Conservation (phyloP, 176 grass and related monocot genomes). For the Canna indica region DNA sequence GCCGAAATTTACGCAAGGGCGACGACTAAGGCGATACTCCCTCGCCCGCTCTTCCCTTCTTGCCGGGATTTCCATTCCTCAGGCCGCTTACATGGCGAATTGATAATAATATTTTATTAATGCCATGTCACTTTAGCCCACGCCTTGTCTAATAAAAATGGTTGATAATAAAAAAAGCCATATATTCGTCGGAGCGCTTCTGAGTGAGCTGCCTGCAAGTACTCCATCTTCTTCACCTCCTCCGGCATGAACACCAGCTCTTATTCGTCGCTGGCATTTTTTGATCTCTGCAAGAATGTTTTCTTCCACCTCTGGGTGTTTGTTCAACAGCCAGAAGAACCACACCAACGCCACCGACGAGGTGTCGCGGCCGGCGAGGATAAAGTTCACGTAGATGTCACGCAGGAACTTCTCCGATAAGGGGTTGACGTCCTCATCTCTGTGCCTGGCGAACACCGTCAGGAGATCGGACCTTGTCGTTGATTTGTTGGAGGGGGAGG, state of each 20-base stretch:
- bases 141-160: too few species aligned
- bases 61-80: neutral
- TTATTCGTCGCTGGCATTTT: too few species aligned
- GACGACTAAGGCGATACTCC: neutral
- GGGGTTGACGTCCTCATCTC: constrained; percentile 29
- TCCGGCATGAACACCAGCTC: too few species aligned
- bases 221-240: constrained; percentile 92
- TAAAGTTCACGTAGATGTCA: constrained; percentile 94
- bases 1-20: neutral
- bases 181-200: constrained; percentile 79
- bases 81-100: too few species aligned
- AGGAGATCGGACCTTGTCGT: constrained; percentile 48
- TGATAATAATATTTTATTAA: too few species aligned
- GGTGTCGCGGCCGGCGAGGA: too few species aligned
- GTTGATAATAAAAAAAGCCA: too few species aligned
- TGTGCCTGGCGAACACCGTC: constrained; percentile 62
- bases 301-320: too few species aligned
- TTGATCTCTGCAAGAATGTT: too few species aligned
- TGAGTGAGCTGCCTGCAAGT: constrained; percentile 80
- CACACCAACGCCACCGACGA: too few species aligned
- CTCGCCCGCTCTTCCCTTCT: neutral
- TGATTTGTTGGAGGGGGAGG: neutral
- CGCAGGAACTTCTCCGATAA: constrained; percentile 83
- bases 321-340: too few species aligned
- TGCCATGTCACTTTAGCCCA: too few species aligned